These are phyloP conservation scores for Aureobasidium sp. DNA, from an alignment of 2,329 filamentous ascomycete genomes.

Conservation along the genomic window DNA sequence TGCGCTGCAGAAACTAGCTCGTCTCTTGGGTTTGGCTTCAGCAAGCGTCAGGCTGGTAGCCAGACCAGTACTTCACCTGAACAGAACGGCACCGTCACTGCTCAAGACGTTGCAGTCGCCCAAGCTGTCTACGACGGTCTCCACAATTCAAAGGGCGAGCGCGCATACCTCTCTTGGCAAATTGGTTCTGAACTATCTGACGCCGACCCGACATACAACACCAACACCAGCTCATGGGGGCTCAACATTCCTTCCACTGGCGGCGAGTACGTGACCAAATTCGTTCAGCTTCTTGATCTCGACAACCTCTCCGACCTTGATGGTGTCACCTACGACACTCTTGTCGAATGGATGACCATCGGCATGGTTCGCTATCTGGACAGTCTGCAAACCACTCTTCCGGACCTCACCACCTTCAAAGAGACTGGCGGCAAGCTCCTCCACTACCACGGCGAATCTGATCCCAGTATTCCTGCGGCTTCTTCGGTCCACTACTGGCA, in stretches of 20 bases:
- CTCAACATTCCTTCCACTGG: slow-evolving; percentile 27
- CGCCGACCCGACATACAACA: slow-evolving; percentile 29
- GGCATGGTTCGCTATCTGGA: slow-evolving; percentile 43
- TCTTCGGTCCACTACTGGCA: slow-evolving; percentile 49
- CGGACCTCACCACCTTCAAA: slow-evolving; percentile 45
- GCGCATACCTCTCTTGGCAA: slow-evolving; percentile 34
- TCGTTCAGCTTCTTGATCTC: slow-evolving; percentile 32
- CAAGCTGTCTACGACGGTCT: slow-evolving; percentile 32
- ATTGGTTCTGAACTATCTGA: slow-evolving; percentile 26
- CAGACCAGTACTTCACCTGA: slow-evolving; percentile 18
- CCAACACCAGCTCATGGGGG: slow-evolving; percentile 25
- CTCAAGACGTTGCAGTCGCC: slow-evolving; percentile 26
- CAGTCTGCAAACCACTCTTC: slow-evolving; percentile 45
- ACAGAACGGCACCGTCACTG: slow-evolving; percentile 27
- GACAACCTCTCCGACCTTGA: slow-evolving; percentile 37
- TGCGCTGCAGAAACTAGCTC: slow-evolving; percentile 28
- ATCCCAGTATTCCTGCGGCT: slow-evolving; percentile 43
- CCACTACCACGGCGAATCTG: slow-evolving; percentile 51
- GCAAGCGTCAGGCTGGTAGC: neutral
- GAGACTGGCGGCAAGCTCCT: slow-evolving; percentile 46
- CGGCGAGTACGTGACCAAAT: slow-evolving; percentile 36
- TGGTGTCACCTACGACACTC: slow-evolving; percentile 47
- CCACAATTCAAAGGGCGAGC: slow-evolving; percentile 31
- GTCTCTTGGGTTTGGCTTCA: neutral
- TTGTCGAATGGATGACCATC: slow-evolving; percentile 45